These are phyloP conservation scores for Raphanus hybrid DNA, from an alignment of 441 rosid genomes.

Conservation along the genomic window DNA sequence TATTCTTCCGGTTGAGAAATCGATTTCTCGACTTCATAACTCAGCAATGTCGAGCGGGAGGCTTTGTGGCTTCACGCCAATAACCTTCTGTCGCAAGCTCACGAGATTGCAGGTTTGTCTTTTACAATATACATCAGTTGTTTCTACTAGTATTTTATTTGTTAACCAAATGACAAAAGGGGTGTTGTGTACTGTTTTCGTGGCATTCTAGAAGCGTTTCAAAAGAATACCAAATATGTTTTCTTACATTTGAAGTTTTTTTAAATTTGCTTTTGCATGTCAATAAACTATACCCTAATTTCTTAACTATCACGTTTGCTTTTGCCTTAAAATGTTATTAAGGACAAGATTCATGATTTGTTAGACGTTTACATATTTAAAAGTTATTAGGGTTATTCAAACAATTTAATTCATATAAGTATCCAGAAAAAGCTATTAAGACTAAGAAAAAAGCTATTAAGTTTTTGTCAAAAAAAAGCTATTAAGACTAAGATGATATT, in stretches of 20 bases:
- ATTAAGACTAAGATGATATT: neutral
- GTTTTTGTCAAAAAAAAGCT: neutral
- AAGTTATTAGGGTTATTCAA: neutral
- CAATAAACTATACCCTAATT: neutral
- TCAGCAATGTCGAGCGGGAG: constrained; percentile 47
- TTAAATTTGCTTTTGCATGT: neutral
- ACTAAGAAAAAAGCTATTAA: neutral
- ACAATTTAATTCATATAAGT: neutral
- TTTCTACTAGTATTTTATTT: neutral
- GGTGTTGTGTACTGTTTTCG: neutral
- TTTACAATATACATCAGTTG: neutral
- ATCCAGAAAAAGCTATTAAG: neutral
- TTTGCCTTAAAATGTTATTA: neutral
- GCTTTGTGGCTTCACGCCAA: constrained; percentile 62
- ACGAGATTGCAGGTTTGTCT: constrained; percentile 39
- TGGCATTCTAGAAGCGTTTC: neutral
- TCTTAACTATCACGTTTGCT: neutral
- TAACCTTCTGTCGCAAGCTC: constrained; percentile 43
- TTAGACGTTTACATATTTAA: neutral
- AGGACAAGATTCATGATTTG: neutral
- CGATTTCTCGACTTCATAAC: constrained; percentile 32
- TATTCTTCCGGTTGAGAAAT: constrained; percentile 7
- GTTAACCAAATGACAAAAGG: neutral
- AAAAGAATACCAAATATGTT: neutral
- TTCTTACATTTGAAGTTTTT: neutral